phyloP scores from a whole-genome alignment of 192 early-diverging fungal genomes.

The Bifiguratus adelaidae region DNA sequence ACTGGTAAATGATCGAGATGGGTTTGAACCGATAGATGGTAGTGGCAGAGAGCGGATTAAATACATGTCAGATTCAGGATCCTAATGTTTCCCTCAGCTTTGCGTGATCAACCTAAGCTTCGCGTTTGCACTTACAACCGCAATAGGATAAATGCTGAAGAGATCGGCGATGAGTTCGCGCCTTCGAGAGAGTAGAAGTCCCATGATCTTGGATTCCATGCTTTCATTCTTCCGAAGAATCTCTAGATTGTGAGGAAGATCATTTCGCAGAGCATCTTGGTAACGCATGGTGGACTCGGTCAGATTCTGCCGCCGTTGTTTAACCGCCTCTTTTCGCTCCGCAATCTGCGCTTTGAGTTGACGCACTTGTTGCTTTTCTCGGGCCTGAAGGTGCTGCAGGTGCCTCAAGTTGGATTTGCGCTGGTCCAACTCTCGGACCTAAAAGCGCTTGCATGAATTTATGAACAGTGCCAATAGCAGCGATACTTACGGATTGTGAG shows the following conservation, averaged over 20 bases:
- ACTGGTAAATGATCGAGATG: no score
- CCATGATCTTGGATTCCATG: constrained; percentile 11
- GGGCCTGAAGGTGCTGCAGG: neutral
- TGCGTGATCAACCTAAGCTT: no score
- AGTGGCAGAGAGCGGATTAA: no score
- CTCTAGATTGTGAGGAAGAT: constrained; percentile 9
- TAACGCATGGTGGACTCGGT: neutral
- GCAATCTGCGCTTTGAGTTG: neutral
- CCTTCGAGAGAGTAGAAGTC: constrained; percentile 17
- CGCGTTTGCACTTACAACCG: constrained; percentile 35
- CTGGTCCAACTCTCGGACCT: neutral
- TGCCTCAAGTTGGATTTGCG: neutral
- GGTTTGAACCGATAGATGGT: no score
- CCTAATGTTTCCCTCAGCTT: no score
- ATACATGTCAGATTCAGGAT: no score
- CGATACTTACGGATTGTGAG: neutral
- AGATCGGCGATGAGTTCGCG: constrained; percentile 45
- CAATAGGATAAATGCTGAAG: constrained; percentile 48
- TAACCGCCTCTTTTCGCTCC: neutral
- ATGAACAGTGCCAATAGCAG: constrained; percentile 3
- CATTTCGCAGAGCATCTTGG: neutral
- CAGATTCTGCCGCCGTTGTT: neutral
- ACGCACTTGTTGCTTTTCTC: neutral
- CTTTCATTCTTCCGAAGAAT: constrained; percentile 10
- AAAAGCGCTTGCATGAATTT: constrained; percentile 1